Evolutionary conservation across 2,329 filamentous ascomycete species (phyloP), one percentile per base, ranked within the genome.

Genomic region (Alternaria panax): DNA sequence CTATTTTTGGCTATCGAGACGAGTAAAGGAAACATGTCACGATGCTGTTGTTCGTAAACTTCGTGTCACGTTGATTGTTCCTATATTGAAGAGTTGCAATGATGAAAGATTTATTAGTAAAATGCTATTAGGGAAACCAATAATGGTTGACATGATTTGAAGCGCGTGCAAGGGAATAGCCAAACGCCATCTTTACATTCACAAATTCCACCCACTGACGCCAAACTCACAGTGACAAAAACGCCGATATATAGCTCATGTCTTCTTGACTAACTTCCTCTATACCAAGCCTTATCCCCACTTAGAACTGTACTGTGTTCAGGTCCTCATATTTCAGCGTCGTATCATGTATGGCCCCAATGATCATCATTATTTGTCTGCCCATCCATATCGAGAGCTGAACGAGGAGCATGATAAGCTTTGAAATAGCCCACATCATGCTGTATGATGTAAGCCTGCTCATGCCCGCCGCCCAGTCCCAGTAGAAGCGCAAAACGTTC

Each of bases 161-260:
- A 32, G 18, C 18, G 27, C 1, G 12, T 16, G 12, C 11, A 22
- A 11, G 7, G 7, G 7, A 18, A 30, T 16, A 8, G 16, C 4
- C 20, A 34, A 48, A 36, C 20, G 8, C 14, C 20, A 8, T 4
- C n/a, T 2, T 24, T 6, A 22, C 5, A 12, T 24, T 48, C 20
- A 36, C 45, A 48, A 5, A 9, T 24, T 14, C 2, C 20, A 3
- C 8, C 14, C 3, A 0, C 36, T 48, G 45, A 14, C 7, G 20
- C 30, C 30, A 48, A n/a, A 48, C 8, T 2, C 3, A 1, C 4
- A 24, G 2, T 16, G 22, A 36, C 20, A 24, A 8, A 2, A 48
- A 18, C 20, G 14, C 16, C 7, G 7, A 1, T 5, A 34, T 25
- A 0, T 5, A 12, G 2, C 7, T 22, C 18, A 8, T 16, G 4